Percentiles rank a stretch among this genome's conserved stretches.
Evolutionary conservation across 768 basidiomycete species (phyloP).

Genomic region (Xanthoconium stramineum): DNA sequence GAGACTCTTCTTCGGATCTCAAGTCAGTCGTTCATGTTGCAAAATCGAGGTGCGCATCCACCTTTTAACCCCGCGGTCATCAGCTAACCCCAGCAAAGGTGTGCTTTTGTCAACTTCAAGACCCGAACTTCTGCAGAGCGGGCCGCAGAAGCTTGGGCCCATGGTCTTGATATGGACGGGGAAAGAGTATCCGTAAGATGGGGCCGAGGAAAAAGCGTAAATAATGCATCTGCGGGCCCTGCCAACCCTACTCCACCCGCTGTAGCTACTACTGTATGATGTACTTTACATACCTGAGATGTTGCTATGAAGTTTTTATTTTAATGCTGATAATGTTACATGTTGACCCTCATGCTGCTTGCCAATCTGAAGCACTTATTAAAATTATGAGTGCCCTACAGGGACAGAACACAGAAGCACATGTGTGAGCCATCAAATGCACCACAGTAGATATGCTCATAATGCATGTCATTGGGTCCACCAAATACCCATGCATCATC

Average conservation of each 20-base stretch:
- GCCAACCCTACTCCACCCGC: conserved; percentile 1
- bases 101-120: conserved; percentile 95
- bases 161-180: conserved; percentile 83
- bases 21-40: conserved; percentile 85
- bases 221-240: conserved; percentile 24
- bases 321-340: no score
- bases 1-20: conserved; percentile 58
- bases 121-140: conserved; percentile 79
- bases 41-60: conserved; percentile 60
- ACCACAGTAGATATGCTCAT: no score
- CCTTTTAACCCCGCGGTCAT: background rate
- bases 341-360: no score
- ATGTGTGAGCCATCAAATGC: no score
- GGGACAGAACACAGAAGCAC: no score
- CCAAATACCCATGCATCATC: no score
- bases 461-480: no score
- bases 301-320: background rate
- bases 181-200: conserved; percentile 76
- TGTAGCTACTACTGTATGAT: conserved; percentile 12
- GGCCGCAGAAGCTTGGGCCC: conserved; percentile 87
- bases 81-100: conserved; percentile 43
- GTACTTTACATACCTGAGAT: background rate
- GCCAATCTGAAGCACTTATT: no score
- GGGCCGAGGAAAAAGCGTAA: conserved; percentile 71
- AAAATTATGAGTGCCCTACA: no score